These are phyloP conservation scores for Begonia peltatifolia DNA, from an alignment of 306 rosid species.

Conservation along the genomic window DNA sequence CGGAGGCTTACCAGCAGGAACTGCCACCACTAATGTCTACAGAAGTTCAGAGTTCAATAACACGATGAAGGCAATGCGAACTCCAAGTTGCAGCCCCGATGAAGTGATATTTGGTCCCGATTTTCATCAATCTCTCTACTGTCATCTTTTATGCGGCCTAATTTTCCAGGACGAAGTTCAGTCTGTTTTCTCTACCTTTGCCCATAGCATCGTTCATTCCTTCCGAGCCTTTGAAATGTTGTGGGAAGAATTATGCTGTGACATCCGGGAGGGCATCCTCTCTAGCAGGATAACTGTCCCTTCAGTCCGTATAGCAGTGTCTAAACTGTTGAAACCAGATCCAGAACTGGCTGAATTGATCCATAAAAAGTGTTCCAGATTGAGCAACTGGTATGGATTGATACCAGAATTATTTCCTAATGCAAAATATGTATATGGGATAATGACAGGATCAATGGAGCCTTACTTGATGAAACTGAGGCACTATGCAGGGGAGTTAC, in stretches of 20 bases:
- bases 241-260: conserved; percentile 50
- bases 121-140: conserved; percentile 60
- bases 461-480: conserved; percentile 62
- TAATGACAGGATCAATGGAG: conserved; percentile 88
- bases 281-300: conserved; percentile 28
- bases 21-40: conserved; percentile 88
- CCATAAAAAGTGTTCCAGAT: conserved; percentile 27
- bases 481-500: conserved; percentile 56
- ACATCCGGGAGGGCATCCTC: conserved; percentile 37
- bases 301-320: conserved; percentile 33
- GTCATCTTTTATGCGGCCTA: conserved; percentile 85
- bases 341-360: conserved; percentile 38
- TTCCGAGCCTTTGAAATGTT: conserved; percentile 40
- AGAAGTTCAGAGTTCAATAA: conserved; percentile 74
- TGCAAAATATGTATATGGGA: conserved; percentile 69
- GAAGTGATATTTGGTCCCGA: conserved; percentile 75
- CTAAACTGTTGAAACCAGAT: conserved; percentile 35
- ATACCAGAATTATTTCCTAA: conserved; percentile 75
- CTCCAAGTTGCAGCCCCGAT: conserved; percentile 71
- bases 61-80: conserved; percentile 49
- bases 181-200: conserved; percentile 70
- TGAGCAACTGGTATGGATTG: conserved; percentile 56
- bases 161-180: conserved; percentile 50
- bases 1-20: conserved; percentile 66
- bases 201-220: conserved; percentile 68